phyloP scores from a whole-genome alignment of 2,329 filamentous ascomycete species.

The Huntiella abstrusa region DNA sequence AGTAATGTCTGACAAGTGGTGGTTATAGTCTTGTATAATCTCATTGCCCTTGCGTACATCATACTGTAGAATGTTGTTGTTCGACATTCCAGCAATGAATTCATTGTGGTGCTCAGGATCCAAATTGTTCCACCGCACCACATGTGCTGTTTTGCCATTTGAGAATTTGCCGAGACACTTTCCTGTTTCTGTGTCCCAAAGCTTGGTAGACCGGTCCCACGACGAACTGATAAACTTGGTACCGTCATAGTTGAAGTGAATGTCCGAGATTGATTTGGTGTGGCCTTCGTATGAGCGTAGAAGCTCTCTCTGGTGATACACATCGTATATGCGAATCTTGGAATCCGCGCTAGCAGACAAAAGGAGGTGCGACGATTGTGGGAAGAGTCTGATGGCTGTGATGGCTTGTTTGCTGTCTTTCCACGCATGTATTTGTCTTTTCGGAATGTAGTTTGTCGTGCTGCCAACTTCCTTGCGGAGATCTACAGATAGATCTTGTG shows the following conservation, averaged over 20 bases:
- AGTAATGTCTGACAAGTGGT: slow-evolving; percentile 94
- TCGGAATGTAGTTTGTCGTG: slow-evolving; percentile 78
- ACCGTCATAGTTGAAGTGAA: slow-evolving; percentile 68
- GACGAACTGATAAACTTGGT: slow-evolving; percentile 77
- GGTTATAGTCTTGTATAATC: slow-evolving; percentile 91
- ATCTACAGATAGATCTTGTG: slow-evolving; percentile 74
- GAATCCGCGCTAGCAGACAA: slow-evolving; percentile 79
- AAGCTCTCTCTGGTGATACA: slow-evolving; percentile 75
- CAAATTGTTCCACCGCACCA: slow-evolving; percentile 89
- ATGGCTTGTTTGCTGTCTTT: slow-evolving; percentile 69
- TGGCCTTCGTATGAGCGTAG: slow-evolving; percentile 85
- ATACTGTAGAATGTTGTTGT: slow-evolving; percentile 98
- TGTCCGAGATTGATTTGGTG: slow-evolving; percentile 72
- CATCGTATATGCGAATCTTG: slow-evolving; percentile 86
- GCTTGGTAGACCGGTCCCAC: slow-evolving; percentile 89
- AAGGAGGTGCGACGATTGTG: slow-evolving; percentile 67
- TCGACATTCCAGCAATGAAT: slow-evolving; percentile 90
- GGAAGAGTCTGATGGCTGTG: slow-evolving; percentile 80
- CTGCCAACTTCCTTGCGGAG: slow-evolving; percentile 64
- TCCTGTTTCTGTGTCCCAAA: slow-evolving; percentile 96
- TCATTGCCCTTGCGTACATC: slow-evolving; percentile 62
- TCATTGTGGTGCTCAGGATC: slow-evolving; percentile 59
- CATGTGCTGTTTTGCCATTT: slow-evolving; percentile 87
- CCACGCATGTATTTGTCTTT: slow-evolving; percentile 84
- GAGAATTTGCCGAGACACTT: slow-evolving; percentile 74